Percentiles rank a stretch among this genome's conserved stretches.
These are phyloP conservation scores for Prunus armeniaca DNA, from an alignment of 306 rosid species.

Conservation along the genomic window DNA sequence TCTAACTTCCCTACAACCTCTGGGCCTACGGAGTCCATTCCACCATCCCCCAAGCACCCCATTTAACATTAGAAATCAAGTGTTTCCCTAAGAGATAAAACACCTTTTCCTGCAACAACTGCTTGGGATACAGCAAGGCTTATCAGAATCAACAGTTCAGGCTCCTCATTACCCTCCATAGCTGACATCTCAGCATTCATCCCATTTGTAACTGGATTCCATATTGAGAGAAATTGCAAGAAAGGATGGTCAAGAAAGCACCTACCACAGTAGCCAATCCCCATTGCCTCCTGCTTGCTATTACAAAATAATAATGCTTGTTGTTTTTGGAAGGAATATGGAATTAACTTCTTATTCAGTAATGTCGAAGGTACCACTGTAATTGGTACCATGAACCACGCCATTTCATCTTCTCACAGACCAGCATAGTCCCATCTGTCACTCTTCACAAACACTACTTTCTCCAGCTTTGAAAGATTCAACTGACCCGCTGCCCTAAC, in stretches of 20 bases:
- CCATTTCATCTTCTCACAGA: background rate
- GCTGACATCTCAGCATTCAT: background rate
- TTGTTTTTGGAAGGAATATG: background rate
- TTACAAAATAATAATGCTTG: background rate
- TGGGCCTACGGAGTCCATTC: background rate
- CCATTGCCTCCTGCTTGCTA: background rate
- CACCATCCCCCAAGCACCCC: background rate
- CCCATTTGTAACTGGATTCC: background rate
- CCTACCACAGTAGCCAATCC: background rate
- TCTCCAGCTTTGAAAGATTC: slow-evolving; percentile 1
- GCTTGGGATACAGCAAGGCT: background rate
- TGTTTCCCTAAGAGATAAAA: background rate
- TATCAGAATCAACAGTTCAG: background rate
- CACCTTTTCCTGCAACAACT: background rate
- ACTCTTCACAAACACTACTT: background rate
- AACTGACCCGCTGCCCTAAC: background rate
- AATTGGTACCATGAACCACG: background rate
- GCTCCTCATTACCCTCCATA: background rate
- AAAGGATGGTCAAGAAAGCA: background rate
- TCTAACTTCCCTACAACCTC: background rate
- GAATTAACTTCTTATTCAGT: background rate
- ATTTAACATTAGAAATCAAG: background rate
- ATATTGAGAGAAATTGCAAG: background rate
- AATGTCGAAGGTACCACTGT: background rate
- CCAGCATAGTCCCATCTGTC: background rate